Evolutionary conservation across 2,329 filamentous ascomycete genomes (phyloP), one percentile per base, ranked within the genome.

Genomic region (Hypoxylon sp.): DNA sequence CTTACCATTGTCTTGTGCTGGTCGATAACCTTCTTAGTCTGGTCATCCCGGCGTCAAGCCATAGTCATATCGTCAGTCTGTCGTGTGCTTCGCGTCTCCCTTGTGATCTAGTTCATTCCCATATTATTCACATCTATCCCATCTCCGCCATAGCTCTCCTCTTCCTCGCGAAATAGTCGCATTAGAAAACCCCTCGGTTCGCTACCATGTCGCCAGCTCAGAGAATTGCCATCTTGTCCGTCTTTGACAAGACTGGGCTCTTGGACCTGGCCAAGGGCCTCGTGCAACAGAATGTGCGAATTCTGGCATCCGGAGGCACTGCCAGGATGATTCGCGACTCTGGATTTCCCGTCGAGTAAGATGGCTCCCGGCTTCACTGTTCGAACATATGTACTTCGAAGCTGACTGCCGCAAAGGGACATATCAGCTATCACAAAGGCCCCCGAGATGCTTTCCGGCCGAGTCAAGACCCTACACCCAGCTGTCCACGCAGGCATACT

Each of bases 201-300:
- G 29, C 48, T 54, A 31, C 48, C 40, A 78, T 78, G 76, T 70
- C 68, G 55, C 65, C 60, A 57, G 70, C 76, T 59, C 83, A 85
- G 73, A 81, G 83, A 73, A 84, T 84, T 82, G 95, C 95, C 67
- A 98, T 99, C 73, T 84, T 99, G 75, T 98, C 94, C 66, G 95
- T 98, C 81, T 98, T 95, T 75, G 92, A 99, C 84, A 99, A 99
- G 88, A 98, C 94, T 54, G 95, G 93, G 60, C 85, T 97, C 67
- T 81, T 97, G 67, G 93, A 97, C 78, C 83, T 97, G 69, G 92
- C 92, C 70, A 96, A 96, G 79, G 92, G 92, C 69, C 86, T 97
- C 47, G 85, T 90, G 73, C 86, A 94, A 82, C 86, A 96, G 73
- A 89, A 95, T 86, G 90, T 97, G 68, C 90, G 92, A 68, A 88